phyloP scores from a whole-genome alignment of 768 basidiomycete genomes.

The Boletus coccyginus region DNA sequence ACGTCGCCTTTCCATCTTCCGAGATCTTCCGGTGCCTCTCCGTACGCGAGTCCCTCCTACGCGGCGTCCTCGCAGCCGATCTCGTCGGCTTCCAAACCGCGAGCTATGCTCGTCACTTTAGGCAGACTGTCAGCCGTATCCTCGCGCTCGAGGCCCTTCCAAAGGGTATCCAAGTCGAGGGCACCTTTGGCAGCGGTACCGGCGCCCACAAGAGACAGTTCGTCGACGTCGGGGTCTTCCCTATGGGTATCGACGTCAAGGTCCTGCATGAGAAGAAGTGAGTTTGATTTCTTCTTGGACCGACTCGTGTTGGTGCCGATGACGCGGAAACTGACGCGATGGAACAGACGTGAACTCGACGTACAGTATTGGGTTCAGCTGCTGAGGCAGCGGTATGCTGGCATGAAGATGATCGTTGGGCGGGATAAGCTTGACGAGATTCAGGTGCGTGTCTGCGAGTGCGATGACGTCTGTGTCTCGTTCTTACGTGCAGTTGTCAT shows the following conservation, averaged over 20 bases:
- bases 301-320: background rate
- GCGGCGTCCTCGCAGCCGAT: conserved; percentile 91
- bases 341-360: conserved; percentile 61
- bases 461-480: too few relatives aligned
- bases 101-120: conserved; percentile 78
- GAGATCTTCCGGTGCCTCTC: conserved; percentile 95
- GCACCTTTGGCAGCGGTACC: conserved; percentile 7
- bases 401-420: conserved; percentile 85
- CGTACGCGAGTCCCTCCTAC: conserved; percentile 70
- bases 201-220: conserved; percentile 46
- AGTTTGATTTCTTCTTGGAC: conserved; percentile 18
- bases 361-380: conserved; percentile 80
- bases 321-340: conserved; percentile 7
- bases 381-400: conserved; percentile 77
- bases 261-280: conserved; percentile 66
- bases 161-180: conserved; percentile 70
- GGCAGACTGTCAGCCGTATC: conserved; percentile 82
- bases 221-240: conserved; percentile 85
- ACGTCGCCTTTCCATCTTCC: conserved; percentile 92
- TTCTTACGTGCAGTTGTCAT: background rate
- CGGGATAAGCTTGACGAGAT: conserved; percentile 88
- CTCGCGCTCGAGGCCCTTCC: conserved; percentile 78
- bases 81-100: conserved; percentile 91
- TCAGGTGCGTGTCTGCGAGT: conserved; percentile 40
- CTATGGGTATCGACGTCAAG: conserved; percentile 84